These are phyloP conservation scores for Cenchrus fungigraminus DNA, from an alignment of 176 grass and related monocot genomes.

Conservation along the genomic window DNA sequence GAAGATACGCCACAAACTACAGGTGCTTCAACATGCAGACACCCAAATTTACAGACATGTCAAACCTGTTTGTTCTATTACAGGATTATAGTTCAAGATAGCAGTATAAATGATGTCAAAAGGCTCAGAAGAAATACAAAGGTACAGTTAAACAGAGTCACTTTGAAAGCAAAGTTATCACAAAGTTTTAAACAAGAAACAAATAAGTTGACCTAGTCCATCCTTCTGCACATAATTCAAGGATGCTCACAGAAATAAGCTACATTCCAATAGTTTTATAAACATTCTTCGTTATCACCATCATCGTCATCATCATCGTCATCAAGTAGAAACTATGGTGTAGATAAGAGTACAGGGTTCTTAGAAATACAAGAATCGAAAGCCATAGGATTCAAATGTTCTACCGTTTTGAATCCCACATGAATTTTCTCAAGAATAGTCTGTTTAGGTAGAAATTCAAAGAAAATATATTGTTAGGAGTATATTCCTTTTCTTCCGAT, in stretches of 20 bases:
- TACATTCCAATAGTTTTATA: no score
- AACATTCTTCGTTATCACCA: no score
- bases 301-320: no score
- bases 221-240: not conserved
- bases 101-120: conserved; percentile 5
- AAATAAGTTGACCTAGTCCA: not conserved
- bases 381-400: no score
- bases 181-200: not conserved
- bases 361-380: no score
- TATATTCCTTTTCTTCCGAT: no score
- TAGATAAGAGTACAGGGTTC: no score
- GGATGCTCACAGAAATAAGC: not conserved
- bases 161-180: conserved; percentile 19
- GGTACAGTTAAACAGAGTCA: not conserved
- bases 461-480: no score
- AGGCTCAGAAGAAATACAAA: conserved; percentile 6
- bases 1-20: conserved; percentile 89
- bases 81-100: not conserved
- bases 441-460: no score
- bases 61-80: conserved; percentile 14
- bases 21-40: conserved; percentile 76
- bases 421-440: no score
- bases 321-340: no score
- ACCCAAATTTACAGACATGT: conserved; percentile 41
- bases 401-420: no score